phyloP scores from a whole-genome alignment of 148 eudicot species.

The Amaranthus cruentus region DNA sequence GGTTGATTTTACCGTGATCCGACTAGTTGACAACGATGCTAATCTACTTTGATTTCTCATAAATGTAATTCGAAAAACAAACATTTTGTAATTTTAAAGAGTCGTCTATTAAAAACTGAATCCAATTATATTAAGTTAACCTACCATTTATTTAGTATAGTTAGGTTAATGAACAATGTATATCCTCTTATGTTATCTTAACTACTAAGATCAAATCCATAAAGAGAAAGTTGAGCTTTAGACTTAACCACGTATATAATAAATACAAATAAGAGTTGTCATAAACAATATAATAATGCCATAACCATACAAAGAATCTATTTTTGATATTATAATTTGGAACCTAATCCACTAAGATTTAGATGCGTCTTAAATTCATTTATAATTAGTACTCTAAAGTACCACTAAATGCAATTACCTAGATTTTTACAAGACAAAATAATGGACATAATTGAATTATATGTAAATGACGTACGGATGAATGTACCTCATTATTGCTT shows the following conservation, averaged over 20 bases:
- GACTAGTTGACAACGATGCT: too few species aligned
- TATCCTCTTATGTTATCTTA: neutral
- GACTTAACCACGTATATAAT: neutral
- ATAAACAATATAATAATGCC: neutral
- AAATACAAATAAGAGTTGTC: neutral
- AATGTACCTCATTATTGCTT: constrained; percentile 26
- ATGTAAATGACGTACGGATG: constrained; percentile 19
- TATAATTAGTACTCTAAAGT: neutral
- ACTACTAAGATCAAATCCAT: neutral
- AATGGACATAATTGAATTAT: neutral
- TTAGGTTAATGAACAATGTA: too few species aligned
- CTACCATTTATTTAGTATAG: too few species aligned
- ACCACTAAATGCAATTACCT: neutral
- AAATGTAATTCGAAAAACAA: too few species aligned
- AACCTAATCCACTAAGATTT: constrained; percentile 10
- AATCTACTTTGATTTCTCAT: too few species aligned
- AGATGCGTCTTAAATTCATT: neutral
- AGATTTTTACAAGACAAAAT: constrained; percentile 5
- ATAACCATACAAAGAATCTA: constrained; percentile 15
- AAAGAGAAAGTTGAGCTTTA: neutral
- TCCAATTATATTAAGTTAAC: too few species aligned
- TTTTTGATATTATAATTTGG: constrained; percentile 8
- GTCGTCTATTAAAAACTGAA: too few species aligned
- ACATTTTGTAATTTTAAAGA: too few species aligned
- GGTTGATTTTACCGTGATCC: too few species aligned